Conservation (phyloP, 805 yeast genomes). For the Wickerhamiella azymoides region DNA sequence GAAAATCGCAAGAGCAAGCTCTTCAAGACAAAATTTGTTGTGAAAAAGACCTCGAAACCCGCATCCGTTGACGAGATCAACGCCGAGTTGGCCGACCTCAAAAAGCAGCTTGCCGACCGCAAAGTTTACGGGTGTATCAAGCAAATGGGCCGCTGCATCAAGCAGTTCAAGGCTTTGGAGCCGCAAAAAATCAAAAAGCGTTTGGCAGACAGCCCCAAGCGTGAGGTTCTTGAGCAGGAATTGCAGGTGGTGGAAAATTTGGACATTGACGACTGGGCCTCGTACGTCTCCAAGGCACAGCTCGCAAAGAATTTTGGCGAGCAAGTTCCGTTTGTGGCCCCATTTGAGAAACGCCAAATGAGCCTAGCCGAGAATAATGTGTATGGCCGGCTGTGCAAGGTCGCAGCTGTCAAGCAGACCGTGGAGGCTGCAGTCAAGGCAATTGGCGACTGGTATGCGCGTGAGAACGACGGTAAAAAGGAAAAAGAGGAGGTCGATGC, state of each 20-base stretch:
- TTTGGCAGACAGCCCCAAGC: slow-evolving; percentile 8
- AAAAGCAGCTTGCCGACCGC: slow-evolving; percentile 21
- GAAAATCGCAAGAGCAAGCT: slow-evolving; percentile 18
- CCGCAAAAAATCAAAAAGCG: slow-evolving; percentile 23
- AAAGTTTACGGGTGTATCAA: slow-evolving; percentile 21
- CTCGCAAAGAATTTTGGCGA: slow-evolving; percentile 12
- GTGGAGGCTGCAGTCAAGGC: slow-evolving; percentile 7
- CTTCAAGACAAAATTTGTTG: slow-evolving; percentile 20
- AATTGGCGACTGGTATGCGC: slow-evolving; percentile 8
- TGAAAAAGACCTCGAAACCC: slow-evolving; percentile 12
- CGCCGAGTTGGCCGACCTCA: slow-evolving; percentile 14
- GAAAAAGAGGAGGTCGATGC: slow-evolving; percentile 6
- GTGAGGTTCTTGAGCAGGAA: slow-evolving; percentile 14
- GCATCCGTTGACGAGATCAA: slow-evolving; percentile 10
- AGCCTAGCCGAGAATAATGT: slow-evolving; percentile 22
- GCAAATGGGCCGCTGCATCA: slow-evolving; percentile 22
- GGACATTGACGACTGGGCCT: slow-evolving; percentile 15
- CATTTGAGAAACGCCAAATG: slow-evolving; percentile 11
- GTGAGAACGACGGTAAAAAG: no score
- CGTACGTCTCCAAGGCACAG: slow-evolving; percentile 8
- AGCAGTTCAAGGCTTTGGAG: slow-evolving; percentile 24
- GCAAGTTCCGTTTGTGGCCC: background rate
- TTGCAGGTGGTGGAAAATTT: slow-evolving; percentile 14
- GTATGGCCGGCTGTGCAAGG: slow-evolving; percentile 29
- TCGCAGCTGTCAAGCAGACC: slow-evolving; percentile 14